Evolutionary conservation across 1,139 yeast species (phyloP), one percentile per base, ranked within the genome.

Genomic region (Geotrichum carabidarum): DNA sequence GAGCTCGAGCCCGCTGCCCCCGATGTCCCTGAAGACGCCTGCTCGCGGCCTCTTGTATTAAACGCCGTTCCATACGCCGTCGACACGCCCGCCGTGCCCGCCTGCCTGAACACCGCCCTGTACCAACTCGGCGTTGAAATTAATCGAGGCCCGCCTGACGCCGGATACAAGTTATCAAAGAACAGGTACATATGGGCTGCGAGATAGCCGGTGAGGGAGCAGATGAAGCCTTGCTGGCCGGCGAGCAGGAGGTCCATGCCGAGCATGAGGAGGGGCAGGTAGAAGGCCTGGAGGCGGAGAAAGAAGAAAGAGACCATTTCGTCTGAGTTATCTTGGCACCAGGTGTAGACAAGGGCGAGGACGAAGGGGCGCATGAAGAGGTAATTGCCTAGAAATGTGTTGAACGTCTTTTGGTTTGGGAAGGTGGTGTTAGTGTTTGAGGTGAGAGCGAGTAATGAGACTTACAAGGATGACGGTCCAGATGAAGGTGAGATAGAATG

Each of bases 301-400:
- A 73, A 67, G 48, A 63, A 58, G 44, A 71, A 65, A 15, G 59
- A 61, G 36, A 63, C 68, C 41, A 56, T 62, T 22, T 59, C 60
- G 41, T 65, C 61, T 12, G 69, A 68, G 46, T 65, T 61, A 34
- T 69, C 71, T 58, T 72, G 75, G 8, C 72, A 68, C 70, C 72
- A 64, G 2, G 74, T 70, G 56, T 71, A 72, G 1, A 68, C 58
- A 52, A 73, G 50, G 2, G 74, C 73, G 51, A 64, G 55, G 15
- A 58, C 48, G 40, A 65, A 50, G 11, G 67, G 63, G 8, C 66
- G 59, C 44, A 62, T 50, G 51, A 63, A 66, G 17, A 58, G 57
- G n/a, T 58, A 50, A 2, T 63, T 66, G n/a, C 60, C 62, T 11
- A 64, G 52, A 37, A 63, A 55, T 9, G 54, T 38, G 50, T 61